phyloP scores from a whole-genome alignment of 768 basidiomycete species.

The Wakefieldia striispora region DNA sequence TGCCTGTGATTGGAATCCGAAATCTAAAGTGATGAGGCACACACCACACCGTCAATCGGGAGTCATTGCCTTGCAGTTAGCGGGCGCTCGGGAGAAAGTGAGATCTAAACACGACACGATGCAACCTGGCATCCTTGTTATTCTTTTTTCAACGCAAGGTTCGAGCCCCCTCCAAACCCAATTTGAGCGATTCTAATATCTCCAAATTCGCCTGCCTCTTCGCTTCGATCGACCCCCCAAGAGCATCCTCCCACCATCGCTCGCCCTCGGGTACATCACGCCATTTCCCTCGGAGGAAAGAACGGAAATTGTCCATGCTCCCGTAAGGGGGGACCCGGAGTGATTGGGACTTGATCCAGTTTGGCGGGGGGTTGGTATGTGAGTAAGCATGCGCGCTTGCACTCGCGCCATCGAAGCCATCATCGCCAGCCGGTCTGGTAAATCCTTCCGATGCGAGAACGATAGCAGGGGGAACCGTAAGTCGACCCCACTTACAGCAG shows the following conservation, averaged over 20 bases:
- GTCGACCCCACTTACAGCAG: constrained; percentile 69
- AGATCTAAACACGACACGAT: too few species aligned
- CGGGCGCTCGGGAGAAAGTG: too few species aligned
- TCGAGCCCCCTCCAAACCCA: constrained; percentile 21
- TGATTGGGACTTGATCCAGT: constrained; percentile 24
- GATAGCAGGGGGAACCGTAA: constrained; percentile 70
- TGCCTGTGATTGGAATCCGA: too few species aligned
- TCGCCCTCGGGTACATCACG: constrained; percentile 52
- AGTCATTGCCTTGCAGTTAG: too few species aligned
- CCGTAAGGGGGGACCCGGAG: constrained; percentile 24
- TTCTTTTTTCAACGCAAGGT: constrained; percentile 2
- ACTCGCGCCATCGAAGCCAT: neutral
- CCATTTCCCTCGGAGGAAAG: constrained; percentile 61
- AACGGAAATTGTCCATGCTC: constrained; percentile 23
- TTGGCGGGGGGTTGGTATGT: constrained; percentile 24
- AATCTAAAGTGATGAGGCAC: too few species aligned
- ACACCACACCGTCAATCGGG: too few species aligned
- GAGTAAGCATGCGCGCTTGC: constrained; percentile 28
- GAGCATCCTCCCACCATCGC: constrained; percentile 69
- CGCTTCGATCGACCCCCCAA: constrained; percentile 48
- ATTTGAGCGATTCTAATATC: constrained; percentile 20
- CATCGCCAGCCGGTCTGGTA: constrained; percentile 19
- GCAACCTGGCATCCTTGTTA: neutral
- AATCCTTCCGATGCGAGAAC: constrained; percentile 62
- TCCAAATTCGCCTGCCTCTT: constrained; percentile 27